Conservation (phyloP, 257 asterid genomes). For the Haberlea rhodopensis region DNA sequence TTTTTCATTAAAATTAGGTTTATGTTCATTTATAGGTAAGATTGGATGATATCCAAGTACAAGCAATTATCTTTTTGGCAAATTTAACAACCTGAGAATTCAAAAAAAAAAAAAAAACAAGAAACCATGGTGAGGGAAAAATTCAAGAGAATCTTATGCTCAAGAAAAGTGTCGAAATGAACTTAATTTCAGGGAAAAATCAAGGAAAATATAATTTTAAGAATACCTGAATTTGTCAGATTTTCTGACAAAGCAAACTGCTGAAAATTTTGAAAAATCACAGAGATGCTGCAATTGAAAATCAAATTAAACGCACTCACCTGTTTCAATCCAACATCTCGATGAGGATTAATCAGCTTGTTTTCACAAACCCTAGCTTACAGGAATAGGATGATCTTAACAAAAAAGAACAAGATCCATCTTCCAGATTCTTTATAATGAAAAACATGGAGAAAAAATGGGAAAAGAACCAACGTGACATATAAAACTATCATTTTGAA, state of each 20-base stretch:
- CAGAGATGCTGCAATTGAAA: neutral
- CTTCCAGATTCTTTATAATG: constrained; percentile 17
- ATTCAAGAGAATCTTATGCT: constrained; percentile 3
- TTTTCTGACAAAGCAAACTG: constrained; percentile 3
- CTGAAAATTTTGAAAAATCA: constrained; percentile 7
- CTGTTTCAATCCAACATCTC: neutral
- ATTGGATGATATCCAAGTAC: constrained; percentile 1
- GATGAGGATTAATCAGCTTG: neutral
- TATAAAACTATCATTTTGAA: constrained; percentile 23
- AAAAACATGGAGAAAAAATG: constrained; percentile 7
- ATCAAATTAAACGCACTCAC: neutral
- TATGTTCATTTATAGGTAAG: neutral
- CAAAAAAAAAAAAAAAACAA: too few relatives aligned
- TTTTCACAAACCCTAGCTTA: constrained; percentile 37
- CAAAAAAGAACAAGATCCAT: constrained; percentile 19
- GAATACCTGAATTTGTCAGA: neutral
- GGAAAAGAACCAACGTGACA: neutral
- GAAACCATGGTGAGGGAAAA: too few relatives aligned
- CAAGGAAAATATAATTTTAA: neutral
- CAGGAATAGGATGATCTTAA: constrained; percentile 22
- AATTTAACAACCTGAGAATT: neutral
- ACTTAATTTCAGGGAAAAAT: neutral
- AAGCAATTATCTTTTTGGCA: neutral
- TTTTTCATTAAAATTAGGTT: too few relatives aligned
- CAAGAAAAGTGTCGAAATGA: neutral